Percentiles rank a stretch among this genome's conserved stretches.
phyloP scores from a whole-genome alignment of 139 green algal genomes.

The Trebouxia sp. region DNA sequence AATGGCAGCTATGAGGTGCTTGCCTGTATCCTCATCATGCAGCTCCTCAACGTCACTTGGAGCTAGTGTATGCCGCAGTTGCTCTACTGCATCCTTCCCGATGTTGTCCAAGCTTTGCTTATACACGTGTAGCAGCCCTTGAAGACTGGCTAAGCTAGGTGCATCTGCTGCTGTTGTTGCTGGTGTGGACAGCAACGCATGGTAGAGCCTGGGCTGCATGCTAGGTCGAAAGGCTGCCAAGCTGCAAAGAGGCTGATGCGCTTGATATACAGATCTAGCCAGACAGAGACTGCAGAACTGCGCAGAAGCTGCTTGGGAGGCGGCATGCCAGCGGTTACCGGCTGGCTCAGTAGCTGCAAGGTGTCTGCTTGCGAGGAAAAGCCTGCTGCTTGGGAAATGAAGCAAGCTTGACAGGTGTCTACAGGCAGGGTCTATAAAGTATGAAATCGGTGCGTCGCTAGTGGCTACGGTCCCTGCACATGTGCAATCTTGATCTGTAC shows the following conservation, averaged over 20 bases:
- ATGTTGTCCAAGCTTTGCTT: constrained; percentile 24
- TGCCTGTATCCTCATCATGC: constrained; percentile 22
- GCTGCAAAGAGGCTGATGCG: background rate
- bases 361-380: too few relatives aligned
- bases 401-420: too few relatives aligned
- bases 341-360: too few relatives aligned
- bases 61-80: constrained; percentile 5
- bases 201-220: background rate
- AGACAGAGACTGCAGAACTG: background rate
- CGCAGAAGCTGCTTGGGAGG: too few relatives aligned
- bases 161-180: constrained; percentile 23
- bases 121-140: constrained; percentile 25
- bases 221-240: background rate
- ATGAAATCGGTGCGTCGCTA: too few relatives aligned
- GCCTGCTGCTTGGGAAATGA: too few relatives aligned
- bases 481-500: too few relatives aligned
- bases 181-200: background rate
- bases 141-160: constrained; percentile 7
- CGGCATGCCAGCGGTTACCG: too few relatives aligned
- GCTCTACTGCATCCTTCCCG: background rate
- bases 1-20: background rate
- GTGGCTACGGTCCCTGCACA: too few relatives aligned
- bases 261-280: background rate
- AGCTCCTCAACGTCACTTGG: background rate
- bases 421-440: too few relatives aligned